These are phyloP conservation scores for Micractinium conductrix DNA, from an alignment of 139 green algal genomes.

Conservation along the genomic window DNA sequence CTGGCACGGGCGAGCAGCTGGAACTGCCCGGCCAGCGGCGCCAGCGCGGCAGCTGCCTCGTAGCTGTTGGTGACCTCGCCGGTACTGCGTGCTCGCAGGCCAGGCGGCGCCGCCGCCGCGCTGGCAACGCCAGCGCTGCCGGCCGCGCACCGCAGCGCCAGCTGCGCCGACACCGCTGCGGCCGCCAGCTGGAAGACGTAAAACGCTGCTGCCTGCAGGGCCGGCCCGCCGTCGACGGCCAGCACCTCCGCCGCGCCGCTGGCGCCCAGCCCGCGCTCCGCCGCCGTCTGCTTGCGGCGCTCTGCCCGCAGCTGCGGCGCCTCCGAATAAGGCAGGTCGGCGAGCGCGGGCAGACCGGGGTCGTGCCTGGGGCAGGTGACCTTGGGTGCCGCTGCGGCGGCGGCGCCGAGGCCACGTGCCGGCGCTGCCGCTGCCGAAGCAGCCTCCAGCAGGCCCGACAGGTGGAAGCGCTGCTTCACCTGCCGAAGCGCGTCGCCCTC, in stretches of 20 bases:
- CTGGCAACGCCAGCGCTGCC: neutral
- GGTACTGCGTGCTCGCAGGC: neutral
- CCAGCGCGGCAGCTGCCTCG: neutral
- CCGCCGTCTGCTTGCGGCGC: neutral
- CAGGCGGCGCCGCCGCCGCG: neutral
- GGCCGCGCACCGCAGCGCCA: neutral
- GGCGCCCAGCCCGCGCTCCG: neutral
- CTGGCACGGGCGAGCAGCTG: neutral
- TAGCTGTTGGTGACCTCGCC: neutral
- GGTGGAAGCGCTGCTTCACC: neutral
- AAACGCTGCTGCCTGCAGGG: neutral
- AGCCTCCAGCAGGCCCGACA: neutral
- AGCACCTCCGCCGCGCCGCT: neutral
- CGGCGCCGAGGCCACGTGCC: no score
- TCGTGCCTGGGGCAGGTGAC: neutral
- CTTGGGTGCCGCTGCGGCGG: no score
- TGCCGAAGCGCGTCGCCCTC: neutral
- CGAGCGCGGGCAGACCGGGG: neutral
- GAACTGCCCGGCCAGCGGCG: neutral
- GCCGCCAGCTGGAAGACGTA: neutral
- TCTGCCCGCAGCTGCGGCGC: neutral
- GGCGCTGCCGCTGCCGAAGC: neutral
- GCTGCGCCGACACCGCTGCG: no score
- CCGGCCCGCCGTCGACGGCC: neutral
- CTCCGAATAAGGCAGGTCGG: neutral